phyloP scores from a whole-genome alignment of 495 filamentous ascomycete genomes.

The Collariella sp. region DNA sequence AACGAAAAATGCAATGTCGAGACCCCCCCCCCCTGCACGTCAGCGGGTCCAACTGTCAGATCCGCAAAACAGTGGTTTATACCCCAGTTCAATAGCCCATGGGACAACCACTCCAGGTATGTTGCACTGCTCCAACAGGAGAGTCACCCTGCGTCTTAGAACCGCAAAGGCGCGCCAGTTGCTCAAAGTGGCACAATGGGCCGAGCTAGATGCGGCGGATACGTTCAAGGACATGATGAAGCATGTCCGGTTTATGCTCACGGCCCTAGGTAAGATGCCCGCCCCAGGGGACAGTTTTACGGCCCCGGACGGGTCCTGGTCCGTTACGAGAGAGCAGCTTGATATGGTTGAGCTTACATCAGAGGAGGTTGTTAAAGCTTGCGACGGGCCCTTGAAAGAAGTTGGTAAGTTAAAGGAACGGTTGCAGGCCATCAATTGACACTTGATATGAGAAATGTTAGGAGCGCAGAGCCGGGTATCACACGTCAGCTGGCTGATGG shows the following conservation, averaged over 20 bases:
- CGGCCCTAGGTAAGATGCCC: not conserved
- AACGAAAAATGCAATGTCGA: no score
- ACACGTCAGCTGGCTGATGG: not conserved
- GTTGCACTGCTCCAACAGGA: no score
- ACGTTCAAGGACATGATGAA: not conserved
- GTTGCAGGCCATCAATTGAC: not conserved
- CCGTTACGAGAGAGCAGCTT: not conserved
- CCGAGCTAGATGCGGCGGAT: not conserved
- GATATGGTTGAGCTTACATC: not conserved
- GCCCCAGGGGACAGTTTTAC: not conserved
- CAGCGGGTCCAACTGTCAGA: no score
- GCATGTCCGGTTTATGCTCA: not conserved
- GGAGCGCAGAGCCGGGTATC: not conserved
- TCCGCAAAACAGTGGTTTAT: no score
- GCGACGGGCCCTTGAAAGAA: constrained; percentile 3
- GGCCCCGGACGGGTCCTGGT: not conserved
- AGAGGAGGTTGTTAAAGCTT: not conserved
- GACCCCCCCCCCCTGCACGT: no score
- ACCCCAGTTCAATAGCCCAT: not conserved
- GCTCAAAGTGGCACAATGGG: not conserved
- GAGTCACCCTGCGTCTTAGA: not conserved
- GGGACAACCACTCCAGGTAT: not conserved
- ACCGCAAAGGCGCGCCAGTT: not conserved
- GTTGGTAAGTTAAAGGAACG: not conserved
- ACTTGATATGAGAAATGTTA: not conserved